Conservation (phyloP, 176 grass and related monocot genomes). For the Triticum timopheevii region DNA sequence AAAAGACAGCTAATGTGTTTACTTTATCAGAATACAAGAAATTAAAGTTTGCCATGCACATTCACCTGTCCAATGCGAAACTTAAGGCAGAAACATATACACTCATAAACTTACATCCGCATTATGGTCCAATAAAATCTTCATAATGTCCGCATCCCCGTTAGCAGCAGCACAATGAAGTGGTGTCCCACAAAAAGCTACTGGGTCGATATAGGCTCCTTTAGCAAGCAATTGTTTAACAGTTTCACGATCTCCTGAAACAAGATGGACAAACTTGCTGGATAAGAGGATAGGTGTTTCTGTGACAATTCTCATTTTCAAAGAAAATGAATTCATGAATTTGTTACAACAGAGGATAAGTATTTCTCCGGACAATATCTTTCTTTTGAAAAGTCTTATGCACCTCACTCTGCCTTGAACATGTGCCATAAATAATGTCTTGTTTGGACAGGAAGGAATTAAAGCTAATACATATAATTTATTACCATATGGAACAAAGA, state of each 20-base stretch:
- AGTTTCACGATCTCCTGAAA: background rate
- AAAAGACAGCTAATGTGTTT: background rate
- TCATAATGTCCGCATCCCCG: background rate
- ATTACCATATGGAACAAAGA: too few species aligned
- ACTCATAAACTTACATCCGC: conserved; percentile 18
- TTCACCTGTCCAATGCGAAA: background rate
- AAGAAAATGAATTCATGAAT: background rate
- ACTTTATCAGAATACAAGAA: background rate
- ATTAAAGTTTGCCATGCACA: conserved; percentile 1
- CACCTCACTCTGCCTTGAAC: background rate
- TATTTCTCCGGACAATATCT: background rate
- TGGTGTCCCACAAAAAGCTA: conserved; percentile 2
- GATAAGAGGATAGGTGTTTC: background rate
- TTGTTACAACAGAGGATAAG: background rate
- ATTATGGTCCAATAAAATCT: conserved; percentile 17
- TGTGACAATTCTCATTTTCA: background rate
- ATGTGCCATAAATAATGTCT: background rate
- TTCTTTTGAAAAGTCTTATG: background rate
- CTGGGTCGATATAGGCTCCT: conserved; percentile 8
- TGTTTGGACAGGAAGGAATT: background rate
- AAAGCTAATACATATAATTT: background rate
- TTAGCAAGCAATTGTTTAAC: background rate
- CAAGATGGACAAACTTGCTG: background rate
- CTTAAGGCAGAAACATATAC: background rate
- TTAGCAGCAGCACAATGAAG: conserved; percentile 1